Percentiles rank a stretch among this genome's conserved stretches.
Evolutionary conservation across 495 filamentous ascomycete species (phyloP).

Genomic region (Trypethelium eluteriae): DNA sequence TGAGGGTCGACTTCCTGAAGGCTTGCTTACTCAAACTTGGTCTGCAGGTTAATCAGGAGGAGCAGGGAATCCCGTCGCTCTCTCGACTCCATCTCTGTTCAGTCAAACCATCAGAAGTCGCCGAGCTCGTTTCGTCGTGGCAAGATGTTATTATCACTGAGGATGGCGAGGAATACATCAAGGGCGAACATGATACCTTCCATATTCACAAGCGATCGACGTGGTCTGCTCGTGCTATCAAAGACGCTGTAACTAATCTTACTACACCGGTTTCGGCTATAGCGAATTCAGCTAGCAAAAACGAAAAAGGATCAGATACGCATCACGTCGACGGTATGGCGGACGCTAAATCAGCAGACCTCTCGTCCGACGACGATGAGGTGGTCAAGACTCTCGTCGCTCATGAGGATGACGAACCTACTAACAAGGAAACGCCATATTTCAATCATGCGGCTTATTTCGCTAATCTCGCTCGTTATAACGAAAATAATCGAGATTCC

Average conservation of each 20-base stretch:
- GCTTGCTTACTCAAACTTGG: conserved; percentile 78
- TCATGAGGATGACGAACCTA: conserved; percentile 62
- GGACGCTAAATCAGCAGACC: conserved; percentile 38
- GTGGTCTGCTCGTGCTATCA: conserved; percentile 55
- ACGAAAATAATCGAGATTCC: conserved; percentile 44
- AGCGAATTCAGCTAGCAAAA: conserved; percentile 19
- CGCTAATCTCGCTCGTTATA: conserved; percentile 60
- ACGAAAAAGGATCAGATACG: conserved; percentile 15
- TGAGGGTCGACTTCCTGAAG: conserved; percentile 68
- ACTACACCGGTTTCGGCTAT: not conserved
- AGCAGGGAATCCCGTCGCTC: conserved; percentile 66
- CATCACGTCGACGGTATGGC: conserved; percentile 30
- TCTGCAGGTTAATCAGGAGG: conserved; percentile 62
- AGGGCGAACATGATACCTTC: conserved; percentile 81
- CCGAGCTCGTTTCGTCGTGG: conserved; percentile 58
- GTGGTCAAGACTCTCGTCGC: conserved; percentile 61
- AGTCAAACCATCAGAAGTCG: conserved; percentile 52
- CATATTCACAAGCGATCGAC: conserved; percentile 56
- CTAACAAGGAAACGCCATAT: conserved; percentile 69
- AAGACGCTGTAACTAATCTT: conserved; percentile 40
- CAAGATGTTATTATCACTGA: conserved; percentile 61
- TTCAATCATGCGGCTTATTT: conserved; percentile 83
- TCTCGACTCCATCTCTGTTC: conserved; percentile 81
- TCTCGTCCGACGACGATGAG: conserved; percentile 63
- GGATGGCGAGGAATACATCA: conserved; percentile 64